A percentile compares a stretch with the other conserved stretches of the same genome.
Evolutionary conservation across 805 yeast genomes (phyloP).

Genomic region (Zygotorulaspora danielsina): DNA sequence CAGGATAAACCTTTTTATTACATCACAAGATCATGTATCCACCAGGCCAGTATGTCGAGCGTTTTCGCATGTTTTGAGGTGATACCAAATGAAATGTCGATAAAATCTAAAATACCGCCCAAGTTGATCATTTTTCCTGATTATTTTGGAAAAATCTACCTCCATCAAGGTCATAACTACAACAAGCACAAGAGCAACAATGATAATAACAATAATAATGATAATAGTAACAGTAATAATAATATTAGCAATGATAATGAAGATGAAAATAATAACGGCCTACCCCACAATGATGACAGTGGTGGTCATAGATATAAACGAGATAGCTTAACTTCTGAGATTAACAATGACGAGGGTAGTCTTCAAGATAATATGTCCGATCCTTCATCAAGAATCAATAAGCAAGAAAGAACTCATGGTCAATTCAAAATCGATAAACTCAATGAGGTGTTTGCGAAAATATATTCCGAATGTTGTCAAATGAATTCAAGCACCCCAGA

Average conservation of each 20-base stretch:
- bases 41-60: conserved; percentile 21
- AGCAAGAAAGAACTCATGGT: conserved; percentile 13
- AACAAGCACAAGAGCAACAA: conserved; percentile 1
- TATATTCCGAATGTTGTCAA: conserved; percentile 10
- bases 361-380: conserved; percentile 1
- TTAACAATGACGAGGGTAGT: background rate
- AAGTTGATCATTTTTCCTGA: conserved; percentile 19
- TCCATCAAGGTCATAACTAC: conserved; percentile 8
- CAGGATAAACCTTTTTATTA: conserved; percentile 17
- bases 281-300: background rate
- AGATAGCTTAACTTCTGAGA: background rate
- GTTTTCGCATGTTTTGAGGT: conserved; percentile 22
- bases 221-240: conserved; percentile 4
- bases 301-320: background rate
- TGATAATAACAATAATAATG: conserved; percentile 2
- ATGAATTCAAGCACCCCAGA: background rate
- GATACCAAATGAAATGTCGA: conserved; percentile 9
- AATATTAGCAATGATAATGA: conserved; percentile 5
- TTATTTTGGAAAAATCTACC: conserved; percentile 14
- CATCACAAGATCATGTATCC: conserved; percentile 18
- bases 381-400: conserved; percentile 1
- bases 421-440: conserved; percentile 14
- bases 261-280: background rate
- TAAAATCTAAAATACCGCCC: conserved; percentile 14
- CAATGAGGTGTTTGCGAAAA: conserved; percentile 12